Evolutionary conservation across 169 alveolate genomes (phyloP), one percentile per base, ranked within the genome.

Genomic region (Neospora caninum): DNA sequence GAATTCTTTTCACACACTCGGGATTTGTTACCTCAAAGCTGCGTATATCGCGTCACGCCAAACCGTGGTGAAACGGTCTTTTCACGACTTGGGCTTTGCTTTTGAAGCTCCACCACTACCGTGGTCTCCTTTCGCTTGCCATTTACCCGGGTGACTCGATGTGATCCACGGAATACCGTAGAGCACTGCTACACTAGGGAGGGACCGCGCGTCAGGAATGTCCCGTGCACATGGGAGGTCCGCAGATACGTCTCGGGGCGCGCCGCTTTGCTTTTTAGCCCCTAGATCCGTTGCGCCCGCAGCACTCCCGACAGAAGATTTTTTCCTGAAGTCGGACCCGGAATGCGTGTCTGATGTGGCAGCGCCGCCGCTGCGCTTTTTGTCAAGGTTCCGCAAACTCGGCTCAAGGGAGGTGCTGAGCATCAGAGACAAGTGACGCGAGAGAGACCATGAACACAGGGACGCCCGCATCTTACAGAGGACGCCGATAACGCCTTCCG

Each of bases 121-220:
- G 73, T 27, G 25, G 86, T 78, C 45, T 38, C 39, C 86, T 78
- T 38, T 78, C 1, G 86, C n/a, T 78, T 78, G 86, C 9, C 49
- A 4, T n/a, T n/a, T 78, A 7, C 86, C 49, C 39, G 86, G 86
- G 18, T n/a, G 42, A 16, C 43, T 43, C 18, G 45, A 2, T n/a
- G 45, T n/a, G 86, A 78, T 25, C 86, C 86, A 78, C 31, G 86
- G 86, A 78, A 78, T 78, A 18, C 86, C 86, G 86, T 78, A 78
- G 49, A 78, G 49, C 22, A 38, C 86, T 78, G 45, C 25, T 34
- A 18, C n/a, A 27, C n/a, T 22, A 27, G 73, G 73, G 34, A 22
- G 34, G 4, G n/a, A 9, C 25, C 20, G 73, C 73, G 31, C 16
- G n/a, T 22, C 73, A 22, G 73, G 34, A 1, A 27, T 7, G 25